Evolutionary conservation across 225 moss, liverwort and hornwort genomes (phyloP).

Genomic region (Antitrichia curtipendula): DNA sequence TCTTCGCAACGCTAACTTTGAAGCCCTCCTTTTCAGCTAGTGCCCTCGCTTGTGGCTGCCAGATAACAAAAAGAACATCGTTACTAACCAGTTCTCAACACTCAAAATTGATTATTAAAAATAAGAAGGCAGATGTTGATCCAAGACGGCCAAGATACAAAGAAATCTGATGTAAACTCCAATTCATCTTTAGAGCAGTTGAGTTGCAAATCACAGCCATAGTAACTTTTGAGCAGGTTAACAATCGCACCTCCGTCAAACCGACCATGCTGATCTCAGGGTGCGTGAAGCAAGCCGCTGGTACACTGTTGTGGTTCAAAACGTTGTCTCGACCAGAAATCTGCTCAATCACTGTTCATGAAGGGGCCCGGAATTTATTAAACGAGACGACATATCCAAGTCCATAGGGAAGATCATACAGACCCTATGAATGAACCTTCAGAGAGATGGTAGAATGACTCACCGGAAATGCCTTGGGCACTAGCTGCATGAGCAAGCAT

Average conservation of each 20-base stretch:
- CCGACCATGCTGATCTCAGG: constrained; percentile 99
- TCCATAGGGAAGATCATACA: not conserved
- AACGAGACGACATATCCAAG: not conserved
- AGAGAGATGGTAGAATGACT: not conserved
- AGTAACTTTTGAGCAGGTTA: not conserved
- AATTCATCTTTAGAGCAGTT: not conserved
- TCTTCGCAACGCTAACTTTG: constrained; percentile 71
- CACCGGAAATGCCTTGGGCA: constrained; percentile 98
- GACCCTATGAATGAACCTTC: not conserved
- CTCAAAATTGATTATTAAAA: not conserved
- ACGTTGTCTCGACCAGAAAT: constrained; percentile 82
- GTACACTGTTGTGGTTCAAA: constrained; percentile 90
- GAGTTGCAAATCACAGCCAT: not conserved
- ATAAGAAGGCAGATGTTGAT: not conserved
- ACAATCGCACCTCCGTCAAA: constrained; percentile 54
- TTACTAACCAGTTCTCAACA: not conserved
- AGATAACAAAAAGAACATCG: not conserved
- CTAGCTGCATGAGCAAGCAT: constrained; percentile 99
- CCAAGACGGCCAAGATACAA: not conserved
- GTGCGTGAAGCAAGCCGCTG: constrained; percentile 98
- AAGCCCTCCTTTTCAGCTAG: constrained; percentile 86
- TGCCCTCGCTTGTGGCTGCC: constrained; percentile 81
- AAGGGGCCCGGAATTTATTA: not conserved
- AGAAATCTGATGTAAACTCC: not conserved
- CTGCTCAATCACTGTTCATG: constrained; percentile 74